phyloP scores from a whole-genome alignment of 805 yeast species.

The Grigorovia transvaalensis region DNA sequence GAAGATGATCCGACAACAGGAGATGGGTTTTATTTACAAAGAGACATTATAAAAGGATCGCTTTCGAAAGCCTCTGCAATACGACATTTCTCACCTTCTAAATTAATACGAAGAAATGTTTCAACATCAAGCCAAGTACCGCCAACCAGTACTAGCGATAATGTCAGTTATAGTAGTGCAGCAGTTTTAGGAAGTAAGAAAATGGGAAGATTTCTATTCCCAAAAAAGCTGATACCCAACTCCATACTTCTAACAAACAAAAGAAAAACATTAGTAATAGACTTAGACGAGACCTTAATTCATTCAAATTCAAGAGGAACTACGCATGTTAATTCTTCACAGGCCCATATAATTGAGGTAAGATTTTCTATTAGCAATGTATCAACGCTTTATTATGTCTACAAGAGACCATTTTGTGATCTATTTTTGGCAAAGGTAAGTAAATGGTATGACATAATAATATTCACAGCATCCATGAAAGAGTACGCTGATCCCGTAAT shows the following conservation, averaged over 20 bases:
- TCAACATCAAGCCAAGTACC: background rate
- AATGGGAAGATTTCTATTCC: constrained; percentile 35
- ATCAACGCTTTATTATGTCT: constrained; percentile 78
- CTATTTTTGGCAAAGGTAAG: constrained; percentile 66
- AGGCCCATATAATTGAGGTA: constrained; percentile 73
- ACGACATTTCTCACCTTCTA: background rate
- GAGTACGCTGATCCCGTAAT: constrained; percentile 97
- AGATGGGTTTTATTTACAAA: constrained; percentile 22
- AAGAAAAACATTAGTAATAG: constrained; percentile 63
- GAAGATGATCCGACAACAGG: constrained; percentile 24
- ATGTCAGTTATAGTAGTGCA: constrained; percentile 1
- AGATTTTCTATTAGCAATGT: constrained; percentile 45
- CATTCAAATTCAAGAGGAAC: constrained; percentile 71
- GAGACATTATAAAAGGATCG: constrained; percentile 27
- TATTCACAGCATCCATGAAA: constrained; percentile 89
- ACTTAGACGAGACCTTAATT: constrained; percentile 87
- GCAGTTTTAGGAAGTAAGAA: constrained; percentile 21
- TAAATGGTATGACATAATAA: constrained; percentile 79
- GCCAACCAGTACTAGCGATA: constrained; percentile 1
- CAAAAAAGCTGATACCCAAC: constrained; percentile 33
- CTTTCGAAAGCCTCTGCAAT: constrained; percentile 10
- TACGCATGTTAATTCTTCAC: constrained; percentile 21
- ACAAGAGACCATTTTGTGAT: constrained; percentile 87
- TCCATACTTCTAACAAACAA: constrained; percentile 28
- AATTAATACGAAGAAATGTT: background rate